These are phyloP conservation scores for Zygosaccharomyces pseudobailii DNA, from an alignment of 1,139 yeast species.

Conservation along the genomic window DNA sequence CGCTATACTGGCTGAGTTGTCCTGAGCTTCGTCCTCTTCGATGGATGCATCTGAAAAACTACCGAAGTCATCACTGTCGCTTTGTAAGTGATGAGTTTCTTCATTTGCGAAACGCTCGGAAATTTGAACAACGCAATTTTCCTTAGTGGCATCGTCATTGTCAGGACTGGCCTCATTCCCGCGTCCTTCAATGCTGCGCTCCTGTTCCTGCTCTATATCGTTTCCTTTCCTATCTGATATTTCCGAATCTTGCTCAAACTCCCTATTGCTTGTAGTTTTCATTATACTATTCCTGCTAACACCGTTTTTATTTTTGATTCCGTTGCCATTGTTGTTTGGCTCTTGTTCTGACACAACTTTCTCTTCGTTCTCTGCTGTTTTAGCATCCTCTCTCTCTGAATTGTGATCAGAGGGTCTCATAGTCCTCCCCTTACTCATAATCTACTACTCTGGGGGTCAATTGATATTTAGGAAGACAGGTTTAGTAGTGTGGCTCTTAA, in stretches of 20 bases:
- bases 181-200: too few species aligned
- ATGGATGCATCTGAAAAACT: conserved; percentile 32
- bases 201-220: too few species aligned
- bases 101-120: neutral
- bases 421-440: neutral
- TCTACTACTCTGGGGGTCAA: neutral
- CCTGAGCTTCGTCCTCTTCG: conserved; percentile 13
- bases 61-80: conserved; percentile 30
- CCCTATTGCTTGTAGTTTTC: too few species aligned
- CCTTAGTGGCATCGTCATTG: neutral
- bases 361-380: neutral
- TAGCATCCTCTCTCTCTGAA: neutral
- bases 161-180: neutral
- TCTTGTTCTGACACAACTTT: neutral
- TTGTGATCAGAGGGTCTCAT: neutral
- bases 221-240: too few species aligned
- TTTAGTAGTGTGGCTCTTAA: neutral
- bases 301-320: neutral
- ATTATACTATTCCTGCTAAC: too few species aligned
- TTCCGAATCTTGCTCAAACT: too few species aligned
- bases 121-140: neutral
- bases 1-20: neutral
- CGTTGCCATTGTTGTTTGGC: neutral
- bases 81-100: neutral
- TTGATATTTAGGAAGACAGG: neutral